Evolutionary conservation across 306 rosid species (phyloP), one percentile per base, ranked within the genome.

Genomic region (Aeschynomene evenia): DNA sequence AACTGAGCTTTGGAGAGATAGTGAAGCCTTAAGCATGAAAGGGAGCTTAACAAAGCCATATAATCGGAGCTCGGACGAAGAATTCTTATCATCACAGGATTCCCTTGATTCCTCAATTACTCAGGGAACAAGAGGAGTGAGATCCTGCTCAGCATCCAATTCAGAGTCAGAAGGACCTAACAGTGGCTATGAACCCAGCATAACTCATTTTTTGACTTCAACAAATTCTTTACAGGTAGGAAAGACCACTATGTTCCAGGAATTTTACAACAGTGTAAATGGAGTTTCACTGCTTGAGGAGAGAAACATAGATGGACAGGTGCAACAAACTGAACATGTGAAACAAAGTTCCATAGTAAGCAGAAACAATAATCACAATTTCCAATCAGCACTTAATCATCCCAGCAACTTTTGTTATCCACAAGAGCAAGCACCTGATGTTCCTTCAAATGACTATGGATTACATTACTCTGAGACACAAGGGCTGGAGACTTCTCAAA

Each of bases 41-140:
- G 73, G 26, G 43, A 71, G 67, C 68, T 54, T 54, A 49, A 42
- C 52, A 34, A 78, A 80, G 55, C 70, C 61, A 72, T 82, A 74
- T 52, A 67, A 70, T 69, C 86, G 76, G 78, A 73, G 71, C 74
- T 77, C 74, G 51, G 88, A 81, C 68, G 94, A 88, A 72, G 96
- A 85, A 78, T 61, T 85, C 55, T 69, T 91, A 77, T 81, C 91
- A 42, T 85, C 97, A 34, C 96, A 88, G 80, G 88, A 85, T 81
- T 90, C 97, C 61, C 80, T 80, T 63, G 86, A 87, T 45, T 91
- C 94, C 76, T 79, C 92, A n/a, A 58, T 90, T 71, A 85, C 87
- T 65, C 86, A 85, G 82, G 86, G 77, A n/a, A 58, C 59, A 55
- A 77, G 76, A 59, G 85, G 78, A 73, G 71, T 64, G 16, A 78